Conservation (phyloP, 2,329 filamentous ascomycete genomes). For the Curvularia hawaiiensis region DNA sequence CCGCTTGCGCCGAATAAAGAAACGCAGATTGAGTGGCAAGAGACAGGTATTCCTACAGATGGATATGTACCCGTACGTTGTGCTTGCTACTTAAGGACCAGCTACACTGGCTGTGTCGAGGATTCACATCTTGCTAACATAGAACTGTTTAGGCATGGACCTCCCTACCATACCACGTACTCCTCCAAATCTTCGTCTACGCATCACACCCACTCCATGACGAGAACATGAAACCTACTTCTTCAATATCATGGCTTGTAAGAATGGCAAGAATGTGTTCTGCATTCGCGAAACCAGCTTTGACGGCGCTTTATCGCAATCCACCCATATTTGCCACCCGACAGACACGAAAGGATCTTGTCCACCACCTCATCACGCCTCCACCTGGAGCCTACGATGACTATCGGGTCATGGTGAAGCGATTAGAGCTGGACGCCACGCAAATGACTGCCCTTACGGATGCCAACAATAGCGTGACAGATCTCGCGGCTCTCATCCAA, state of each 20-base stretch:
- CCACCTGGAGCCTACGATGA: constrained; percentile 50
- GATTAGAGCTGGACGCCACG: constrained; percentile 71
- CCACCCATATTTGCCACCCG: constrained; percentile 65
- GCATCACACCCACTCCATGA: constrained; percentile 65
- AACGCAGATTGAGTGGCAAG: constrained; percentile 6
- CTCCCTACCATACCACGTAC: constrained; percentile 68
- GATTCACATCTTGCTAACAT: neutral
- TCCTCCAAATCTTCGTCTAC: constrained; percentile 71
- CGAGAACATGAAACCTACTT: constrained; percentile 51
- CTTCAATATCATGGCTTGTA: constrained; percentile 66
- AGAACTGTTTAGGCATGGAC: constrained; percentile 39
- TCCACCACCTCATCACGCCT: constrained; percentile 62
- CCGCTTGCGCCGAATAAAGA: constrained; percentile 32
- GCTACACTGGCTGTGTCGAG: neutral
- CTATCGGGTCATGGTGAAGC: constrained; percentile 73
- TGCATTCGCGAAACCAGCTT: constrained; percentile 71
- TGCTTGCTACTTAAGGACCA: neutral
- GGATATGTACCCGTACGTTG: constrained; percentile 26
- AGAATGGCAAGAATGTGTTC: constrained; percentile 65
- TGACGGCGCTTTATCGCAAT: constrained; percentile 72
- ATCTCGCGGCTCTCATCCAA: constrained; percentile 64
- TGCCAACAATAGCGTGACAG: constrained; percentile 59
- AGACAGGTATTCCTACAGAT: constrained; percentile 32
- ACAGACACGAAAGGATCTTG: constrained; percentile 52
- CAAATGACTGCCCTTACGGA: constrained; percentile 61